These are phyloP conservation scores for Oidiodendron maius DNA, from an alignment of 495 filamentous ascomycete genomes.

Conservation along the genomic window DNA sequence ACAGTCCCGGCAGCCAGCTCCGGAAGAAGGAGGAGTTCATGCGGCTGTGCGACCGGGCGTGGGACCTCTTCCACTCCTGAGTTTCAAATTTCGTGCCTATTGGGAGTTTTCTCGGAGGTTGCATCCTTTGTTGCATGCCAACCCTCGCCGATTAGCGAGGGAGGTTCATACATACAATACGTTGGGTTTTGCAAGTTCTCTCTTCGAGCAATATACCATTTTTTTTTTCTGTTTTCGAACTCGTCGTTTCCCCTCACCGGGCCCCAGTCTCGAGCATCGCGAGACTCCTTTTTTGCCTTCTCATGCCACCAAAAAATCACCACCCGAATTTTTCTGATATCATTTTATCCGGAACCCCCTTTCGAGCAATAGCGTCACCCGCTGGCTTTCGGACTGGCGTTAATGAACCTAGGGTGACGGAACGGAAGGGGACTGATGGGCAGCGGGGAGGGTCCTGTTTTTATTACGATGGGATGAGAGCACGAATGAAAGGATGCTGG, in stretches of 20 bases:
- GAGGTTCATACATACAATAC: no score
- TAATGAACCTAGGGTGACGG: constrained; percentile 13
- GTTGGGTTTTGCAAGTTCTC: neutral
- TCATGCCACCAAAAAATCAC: no score
- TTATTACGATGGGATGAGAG: no score
- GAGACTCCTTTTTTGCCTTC: no score
- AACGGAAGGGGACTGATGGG: constrained; percentile 1
- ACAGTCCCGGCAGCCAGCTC: constrained; percentile 76
- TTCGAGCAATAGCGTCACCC: no score
- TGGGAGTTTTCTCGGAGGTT: neutral
- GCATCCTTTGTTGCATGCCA: neutral
- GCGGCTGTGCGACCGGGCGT: constrained; percentile 76
- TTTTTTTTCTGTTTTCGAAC: no score
- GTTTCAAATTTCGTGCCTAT: neutral
- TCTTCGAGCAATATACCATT: neutral
- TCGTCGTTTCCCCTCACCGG: no score
- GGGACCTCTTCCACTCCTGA: constrained; percentile 97
- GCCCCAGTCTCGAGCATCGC: no score
- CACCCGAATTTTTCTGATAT: no score
- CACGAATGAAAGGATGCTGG: no score
- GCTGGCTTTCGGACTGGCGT: constrained; percentile 17
- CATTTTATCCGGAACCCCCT: no score
- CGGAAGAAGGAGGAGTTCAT: constrained; percentile 96
- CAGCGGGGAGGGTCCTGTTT: neutral
- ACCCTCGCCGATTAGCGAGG: no score